phyloP scores from a whole-genome alignment of 352 stramenopile genomes.

The Poterioochromonas sp. region DNA sequence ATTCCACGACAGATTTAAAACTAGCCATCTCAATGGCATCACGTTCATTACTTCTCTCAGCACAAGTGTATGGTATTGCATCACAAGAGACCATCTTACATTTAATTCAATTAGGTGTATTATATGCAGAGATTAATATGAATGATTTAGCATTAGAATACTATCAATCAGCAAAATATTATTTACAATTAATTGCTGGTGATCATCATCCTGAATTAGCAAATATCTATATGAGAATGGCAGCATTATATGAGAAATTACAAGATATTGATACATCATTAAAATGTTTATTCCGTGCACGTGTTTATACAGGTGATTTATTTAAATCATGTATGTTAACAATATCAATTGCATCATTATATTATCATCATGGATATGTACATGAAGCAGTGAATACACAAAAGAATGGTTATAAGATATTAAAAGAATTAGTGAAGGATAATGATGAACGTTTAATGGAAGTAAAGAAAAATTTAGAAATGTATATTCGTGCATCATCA shows the following conservation, averaged over 20 bases:
- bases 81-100: background rate
- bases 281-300: background rate
- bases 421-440: background rate
- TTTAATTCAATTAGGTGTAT: background rate
- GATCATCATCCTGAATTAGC: background rate
- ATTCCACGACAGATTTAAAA: background rate
- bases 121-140: background rate
- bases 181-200: background rate
- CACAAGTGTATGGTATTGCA: constrained; percentile 18
- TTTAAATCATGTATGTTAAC: background rate
- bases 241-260: background rate
- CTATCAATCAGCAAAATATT: background rate
- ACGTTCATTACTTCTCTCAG: background rate
- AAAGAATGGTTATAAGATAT: background rate
- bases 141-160: background rate
- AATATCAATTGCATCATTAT: background rate
- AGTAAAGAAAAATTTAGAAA: constrained; percentile 17
- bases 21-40: background rate
- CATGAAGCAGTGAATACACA: background rate
- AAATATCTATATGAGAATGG: background rate
- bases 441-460: background rate
- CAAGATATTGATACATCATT: background rate
- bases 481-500: background rate
- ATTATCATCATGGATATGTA: background rate
- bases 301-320: background rate